Base-by-base conservation (phyloP, 805 yeast species). In the Spathaspora hagerdaliae region DNA sequence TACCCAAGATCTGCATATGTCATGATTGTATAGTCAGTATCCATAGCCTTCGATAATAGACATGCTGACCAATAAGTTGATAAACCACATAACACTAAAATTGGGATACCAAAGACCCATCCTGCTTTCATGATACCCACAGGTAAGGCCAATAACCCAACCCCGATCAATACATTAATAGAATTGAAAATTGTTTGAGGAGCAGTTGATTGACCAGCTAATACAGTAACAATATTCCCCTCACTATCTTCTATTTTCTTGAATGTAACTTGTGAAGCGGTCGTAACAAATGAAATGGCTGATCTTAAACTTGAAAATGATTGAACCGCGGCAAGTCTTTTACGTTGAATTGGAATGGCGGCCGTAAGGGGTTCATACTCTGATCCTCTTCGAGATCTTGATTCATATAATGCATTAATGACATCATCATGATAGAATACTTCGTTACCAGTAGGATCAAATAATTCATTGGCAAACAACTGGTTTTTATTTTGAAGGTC, bases 1-100 rank as follows among this genome's bases (percentile, higher is more conserved):
- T 79, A 83, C 3, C 95, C 96, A 41, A 90, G 72, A 66, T 90
- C 97, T 0, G 96, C 95, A 61, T 89, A 90, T 0, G 96, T 86
- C 73, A 85, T 82, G 43, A 89, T 66, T 0, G 94, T 83, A 12
- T 78, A 83, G 65, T 89, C 94, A 1, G 89, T 83, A 50, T 84
- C 89, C 75, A 89, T 75, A 52, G 96, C 82, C 48, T 77, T 74
- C 11, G 92, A 83, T 47, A 90, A 70, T 42, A 88, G 67, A 6
- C 75, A 74, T 7, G 96, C 96, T 1, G 94, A 83, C 73, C 88
- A 82, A 53, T 77, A 83, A 2, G 96, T 89, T 27, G 82, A 65
- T 10, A 69, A 41, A 1, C 94, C 94, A 59, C 91, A 81, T 2
- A 75, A 48, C 1, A 77, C 46, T 45, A 90, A 64, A 19, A 86